Percentiles rank a stretch among this genome's conserved stretches.
Conservation (phyloP, 148 eudicot genomes). For the Chenopodium album region DNA sequence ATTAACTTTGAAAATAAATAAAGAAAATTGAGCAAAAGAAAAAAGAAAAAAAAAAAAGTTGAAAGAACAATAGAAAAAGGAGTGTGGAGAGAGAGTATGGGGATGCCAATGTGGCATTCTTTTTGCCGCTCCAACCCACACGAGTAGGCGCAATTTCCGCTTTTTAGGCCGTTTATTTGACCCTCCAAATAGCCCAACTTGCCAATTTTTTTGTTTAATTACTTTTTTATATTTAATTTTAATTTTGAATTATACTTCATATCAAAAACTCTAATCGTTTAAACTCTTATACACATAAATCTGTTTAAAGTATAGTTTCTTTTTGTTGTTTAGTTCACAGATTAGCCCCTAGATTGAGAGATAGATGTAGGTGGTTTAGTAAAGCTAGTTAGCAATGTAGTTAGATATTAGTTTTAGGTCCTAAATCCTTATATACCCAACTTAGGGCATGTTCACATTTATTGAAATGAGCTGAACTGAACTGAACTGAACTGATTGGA, state of each 20-base stretch:
- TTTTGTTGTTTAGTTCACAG: background rate
- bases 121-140: conserved; percentile 39
- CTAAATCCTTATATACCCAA: no score
- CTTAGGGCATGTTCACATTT: no score
- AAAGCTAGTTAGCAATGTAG: no score
- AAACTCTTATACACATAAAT: background rate
- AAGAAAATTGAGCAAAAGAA: background rate
- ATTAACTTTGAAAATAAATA: background rate
- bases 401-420: no score
- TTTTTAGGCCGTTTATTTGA: conserved; percentile 31
- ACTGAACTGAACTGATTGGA: no score
- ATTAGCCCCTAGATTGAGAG: background rate
- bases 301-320: background rate
- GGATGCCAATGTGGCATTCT: conserved; percentile 39
- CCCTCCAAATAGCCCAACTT: background rate
- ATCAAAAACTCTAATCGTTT: background rate
- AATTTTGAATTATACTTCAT: background rate
- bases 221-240: background rate
- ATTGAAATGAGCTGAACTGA: no score
- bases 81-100: conserved; percentile 3
- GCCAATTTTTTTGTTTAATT: background rate
- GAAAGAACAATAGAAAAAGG: background rate
- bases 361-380: no score
- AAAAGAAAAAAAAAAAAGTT: background rate
- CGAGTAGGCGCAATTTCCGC: conserved; percentile 53